phyloP scores from a whole-genome alignment of 2,329 filamentous ascomycete species.

The Penicillium sp. region DNA sequence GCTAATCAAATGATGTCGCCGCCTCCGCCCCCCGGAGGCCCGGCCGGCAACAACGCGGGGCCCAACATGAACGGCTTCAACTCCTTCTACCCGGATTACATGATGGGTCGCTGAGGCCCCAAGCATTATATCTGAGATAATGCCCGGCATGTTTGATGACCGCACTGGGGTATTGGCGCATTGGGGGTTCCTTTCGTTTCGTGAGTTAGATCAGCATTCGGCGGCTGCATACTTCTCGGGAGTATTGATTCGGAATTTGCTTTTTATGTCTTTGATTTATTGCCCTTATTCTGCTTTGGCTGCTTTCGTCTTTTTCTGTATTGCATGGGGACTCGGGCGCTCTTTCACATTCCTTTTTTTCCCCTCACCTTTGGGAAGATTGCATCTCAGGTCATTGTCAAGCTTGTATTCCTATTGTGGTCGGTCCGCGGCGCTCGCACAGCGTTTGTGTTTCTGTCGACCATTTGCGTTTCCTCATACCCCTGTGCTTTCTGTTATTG shows the following conservation, averaged over 20 bases:
- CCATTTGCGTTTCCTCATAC: slow-evolving; percentile 33
- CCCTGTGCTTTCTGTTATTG: slow-evolving; percentile 26
- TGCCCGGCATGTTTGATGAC: slow-evolving; percentile 46
- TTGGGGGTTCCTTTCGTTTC: slow-evolving; percentile 36
- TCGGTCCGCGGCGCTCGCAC: slow-evolving; percentile 23
- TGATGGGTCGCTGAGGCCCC: slow-evolving; percentile 46
- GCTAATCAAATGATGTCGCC: slow-evolving; percentile 33
- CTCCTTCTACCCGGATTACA: slow-evolving; percentile 47
- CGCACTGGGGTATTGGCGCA: slow-evolving; percentile 42
- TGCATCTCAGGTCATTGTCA: slow-evolving; percentile 33
- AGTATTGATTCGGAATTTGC: slow-evolving; percentile 35
- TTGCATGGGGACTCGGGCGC: slow-evolving; percentile 36
- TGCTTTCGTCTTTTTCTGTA: slow-evolving; percentile 19
- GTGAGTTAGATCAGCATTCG: slow-evolving; percentile 43
- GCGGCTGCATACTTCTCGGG: slow-evolving; percentile 38
- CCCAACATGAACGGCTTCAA: slow-evolving; percentile 37
- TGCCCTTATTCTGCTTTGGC: slow-evolving; percentile 16
- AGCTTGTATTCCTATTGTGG: slow-evolving; percentile 28
- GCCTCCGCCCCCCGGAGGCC: slow-evolving; percentile 29
- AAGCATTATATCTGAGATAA: slow-evolving; percentile 32
- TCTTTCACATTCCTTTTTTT: slow-evolving; percentile 25
- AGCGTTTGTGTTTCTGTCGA: slow-evolving; percentile 21
- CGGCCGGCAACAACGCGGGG: slow-evolving; percentile 27
- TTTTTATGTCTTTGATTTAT: slow-evolving; percentile 29
- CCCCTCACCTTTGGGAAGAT: slow-evolving; percentile 29